A percentile compares a stretch with the other conserved stretches of the same genome.
Conservation (phyloP, 495 filamentous ascomycete species). For the Penicillium flavigenum region DNA sequence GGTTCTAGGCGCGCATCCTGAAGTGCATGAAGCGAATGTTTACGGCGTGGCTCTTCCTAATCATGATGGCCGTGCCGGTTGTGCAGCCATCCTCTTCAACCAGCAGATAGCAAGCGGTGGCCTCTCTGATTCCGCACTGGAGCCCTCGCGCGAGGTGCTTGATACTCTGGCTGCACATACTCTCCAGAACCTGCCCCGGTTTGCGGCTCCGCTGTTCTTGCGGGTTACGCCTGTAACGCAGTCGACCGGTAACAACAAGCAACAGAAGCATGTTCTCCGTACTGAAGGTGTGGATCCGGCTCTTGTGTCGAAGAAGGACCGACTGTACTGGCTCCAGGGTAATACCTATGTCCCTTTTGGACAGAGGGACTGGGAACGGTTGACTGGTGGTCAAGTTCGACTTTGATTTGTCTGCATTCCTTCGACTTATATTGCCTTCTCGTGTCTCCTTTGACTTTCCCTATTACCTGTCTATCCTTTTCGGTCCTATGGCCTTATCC, state of each 20-base stretch:
- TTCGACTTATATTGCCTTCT: neutral
- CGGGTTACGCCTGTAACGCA: conserved; percentile 61
- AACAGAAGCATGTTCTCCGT: conserved; percentile 72
- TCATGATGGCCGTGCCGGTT: conserved; percentile 86
- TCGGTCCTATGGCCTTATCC: neutral
- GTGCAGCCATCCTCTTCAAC: conserved; percentile 65
- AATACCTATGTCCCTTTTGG: conserved; percentile 68
- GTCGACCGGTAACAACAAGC: conserved; percentile 83
- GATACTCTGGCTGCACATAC: conserved; percentile 60
- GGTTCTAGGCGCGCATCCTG: conserved; percentile 64
- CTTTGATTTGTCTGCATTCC: conserved; percentile 43
- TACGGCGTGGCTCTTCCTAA: conserved; percentile 81
- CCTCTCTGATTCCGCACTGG: conserved; percentile 23
- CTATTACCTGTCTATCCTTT: neutral
- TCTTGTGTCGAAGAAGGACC: conserved; percentile 54
- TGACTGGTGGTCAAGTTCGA: conserved; percentile 68
- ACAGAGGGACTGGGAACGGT: conserved; percentile 62
- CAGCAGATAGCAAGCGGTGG: conserved; percentile 38
- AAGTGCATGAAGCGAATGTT: conserved; percentile 77
- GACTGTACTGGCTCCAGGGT: conserved; percentile 67
- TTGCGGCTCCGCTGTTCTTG: conserved; percentile 77
- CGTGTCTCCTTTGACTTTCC: neutral
- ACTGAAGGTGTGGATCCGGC: conserved; percentile 69
- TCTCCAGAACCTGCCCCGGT: conserved; percentile 62
- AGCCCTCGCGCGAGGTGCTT: conserved; percentile 46